A percentile compares a stretch with the other conserved stretches of the same genome.
Evolutionary conservation across 257 asterid genomes (phyloP).

Genomic region (Prunella vulgaris): DNA sequence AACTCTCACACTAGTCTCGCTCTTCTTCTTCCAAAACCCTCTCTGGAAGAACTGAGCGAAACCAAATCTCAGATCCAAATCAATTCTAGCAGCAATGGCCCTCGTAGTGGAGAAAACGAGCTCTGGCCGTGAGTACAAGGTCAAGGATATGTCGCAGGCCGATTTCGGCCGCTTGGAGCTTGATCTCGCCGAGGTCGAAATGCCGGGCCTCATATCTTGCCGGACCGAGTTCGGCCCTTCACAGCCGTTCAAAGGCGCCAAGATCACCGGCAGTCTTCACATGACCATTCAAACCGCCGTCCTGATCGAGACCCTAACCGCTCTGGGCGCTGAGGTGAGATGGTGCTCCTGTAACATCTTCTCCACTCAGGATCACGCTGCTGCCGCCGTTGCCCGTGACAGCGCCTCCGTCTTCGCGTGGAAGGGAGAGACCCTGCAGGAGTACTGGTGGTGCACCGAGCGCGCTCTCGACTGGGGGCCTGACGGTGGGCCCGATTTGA

Average conservation of each 20-base stretch:
- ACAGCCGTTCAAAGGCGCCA: slow-evolving; percentile 30
- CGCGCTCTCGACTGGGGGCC: slow-evolving; percentile 37
- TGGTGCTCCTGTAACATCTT: slow-evolving; percentile 37
- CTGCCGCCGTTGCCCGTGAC: slow-evolving; percentile 30
- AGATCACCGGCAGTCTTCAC: slow-evolving; percentile 37
- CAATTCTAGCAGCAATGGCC: slow-evolving; percentile 16
- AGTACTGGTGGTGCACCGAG: slow-evolving; percentile 39
- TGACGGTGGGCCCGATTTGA: slow-evolving; percentile 30
- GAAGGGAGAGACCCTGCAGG: slow-evolving; percentile 33
- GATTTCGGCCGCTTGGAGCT: slow-evolving; percentile 45
- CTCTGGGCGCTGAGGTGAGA: slow-evolving; percentile 44
- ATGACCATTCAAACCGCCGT: slow-evolving; percentile 50
- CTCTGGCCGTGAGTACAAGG: slow-evolving; percentile 56
- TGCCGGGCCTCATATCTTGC: slow-evolving; percentile 40
- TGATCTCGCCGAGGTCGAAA: slow-evolving; percentile 46
- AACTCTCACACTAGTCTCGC: background rate
- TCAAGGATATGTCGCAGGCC: slow-evolving; percentile 49
- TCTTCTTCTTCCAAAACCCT: background rate
- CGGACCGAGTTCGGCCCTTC: slow-evolving; percentile 29
- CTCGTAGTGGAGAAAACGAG: slow-evolving; percentile 27
- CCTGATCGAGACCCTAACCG: slow-evolving; percentile 43
- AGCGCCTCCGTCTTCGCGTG: slow-evolving; percentile 31
- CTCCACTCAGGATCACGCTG: slow-evolving; percentile 36
- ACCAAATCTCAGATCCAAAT: slow-evolving; percentile 15
- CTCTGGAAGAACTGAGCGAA: background rate